These are phyloP conservation scores for Aspergillus hiratsukae DNA, from an alignment of 2,329 filamentous ascomycete species.

Conservation along the genomic window DNA sequence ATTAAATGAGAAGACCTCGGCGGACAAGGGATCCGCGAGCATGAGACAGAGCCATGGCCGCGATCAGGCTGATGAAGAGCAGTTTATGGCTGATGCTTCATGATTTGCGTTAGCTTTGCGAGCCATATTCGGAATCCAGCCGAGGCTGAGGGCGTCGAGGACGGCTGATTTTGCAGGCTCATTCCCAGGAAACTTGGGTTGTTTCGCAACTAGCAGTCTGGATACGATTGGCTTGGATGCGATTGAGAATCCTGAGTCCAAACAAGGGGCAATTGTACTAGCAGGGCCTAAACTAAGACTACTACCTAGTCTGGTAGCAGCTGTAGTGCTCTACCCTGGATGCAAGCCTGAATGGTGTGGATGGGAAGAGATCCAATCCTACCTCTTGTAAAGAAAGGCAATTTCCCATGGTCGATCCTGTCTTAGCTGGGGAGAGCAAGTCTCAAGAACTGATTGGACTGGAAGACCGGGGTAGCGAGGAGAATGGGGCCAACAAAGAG, in stretches of 20 bases:
- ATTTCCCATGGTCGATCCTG: constrained; percentile 13
- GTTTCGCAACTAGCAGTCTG: neutral
- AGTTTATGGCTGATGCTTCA: neutral
- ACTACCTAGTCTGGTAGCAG: no score
- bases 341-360: neutral
- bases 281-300: no score
- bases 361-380: neutral
- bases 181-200: neutral
- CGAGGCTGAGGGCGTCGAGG: neutral
- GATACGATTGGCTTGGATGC: neutral
- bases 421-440: constrained; percentile 3
- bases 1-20: neutral
- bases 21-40: neutral
- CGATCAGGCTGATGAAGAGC: neutral
- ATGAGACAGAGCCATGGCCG: neutral
- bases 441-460: constrained; percentile 7
- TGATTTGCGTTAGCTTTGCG: neutral
- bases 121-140: neutral
- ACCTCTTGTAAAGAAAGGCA: constrained; percentile 6
- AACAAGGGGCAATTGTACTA: neutral
- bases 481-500: neutral
- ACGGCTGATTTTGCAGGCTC: neutral
- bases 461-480: neutral
- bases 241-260: neutral
- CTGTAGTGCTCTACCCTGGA: neutral